Evolutionary conservation across 257 asterid species (phyloP).

Genomic region (Solanum lycopersicoides): DNA sequence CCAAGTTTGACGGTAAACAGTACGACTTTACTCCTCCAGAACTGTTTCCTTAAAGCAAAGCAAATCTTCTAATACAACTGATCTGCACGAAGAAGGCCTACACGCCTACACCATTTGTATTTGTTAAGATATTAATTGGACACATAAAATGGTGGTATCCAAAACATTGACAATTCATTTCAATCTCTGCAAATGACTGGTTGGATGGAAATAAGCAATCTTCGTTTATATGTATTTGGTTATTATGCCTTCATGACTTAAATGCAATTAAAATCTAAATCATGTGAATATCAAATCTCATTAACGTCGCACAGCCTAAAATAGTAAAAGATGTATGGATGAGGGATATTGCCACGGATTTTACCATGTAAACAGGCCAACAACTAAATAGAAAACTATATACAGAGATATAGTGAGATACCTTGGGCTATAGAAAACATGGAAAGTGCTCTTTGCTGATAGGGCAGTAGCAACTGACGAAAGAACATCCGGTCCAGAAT

Average conservation of each 20-base stretch:
- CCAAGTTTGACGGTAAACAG: not conserved
- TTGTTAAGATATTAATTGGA: not conserved
- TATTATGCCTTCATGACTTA: not conserved
- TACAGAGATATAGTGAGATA: constrained; percentile 7
- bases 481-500: constrained; percentile 58
- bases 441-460: constrained; percentile 39
- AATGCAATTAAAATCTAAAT: not conserved
- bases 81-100: not conserved
- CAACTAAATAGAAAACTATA: not conserved
- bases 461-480: constrained; percentile 67
- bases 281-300: not conserved
- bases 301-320: not conserved
- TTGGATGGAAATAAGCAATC: not conserved
- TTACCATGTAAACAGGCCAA: not conserved
- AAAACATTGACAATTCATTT: not conserved
- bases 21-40: not conserved
- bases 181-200: not conserved
- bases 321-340: not conserved
- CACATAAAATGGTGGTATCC: not conserved
- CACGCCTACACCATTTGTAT: not conserved
- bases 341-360: not conserved
- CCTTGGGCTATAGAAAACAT: constrained; percentile 86
- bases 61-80: not conserved
- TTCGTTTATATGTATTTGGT: not conserved
- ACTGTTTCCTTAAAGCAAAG: not conserved